Evolutionary conservation across 73 alveolate genomes (phyloP), one percentile per base, ranked within the genome.

Genomic region (Paramecium sonneborni): DNA sequence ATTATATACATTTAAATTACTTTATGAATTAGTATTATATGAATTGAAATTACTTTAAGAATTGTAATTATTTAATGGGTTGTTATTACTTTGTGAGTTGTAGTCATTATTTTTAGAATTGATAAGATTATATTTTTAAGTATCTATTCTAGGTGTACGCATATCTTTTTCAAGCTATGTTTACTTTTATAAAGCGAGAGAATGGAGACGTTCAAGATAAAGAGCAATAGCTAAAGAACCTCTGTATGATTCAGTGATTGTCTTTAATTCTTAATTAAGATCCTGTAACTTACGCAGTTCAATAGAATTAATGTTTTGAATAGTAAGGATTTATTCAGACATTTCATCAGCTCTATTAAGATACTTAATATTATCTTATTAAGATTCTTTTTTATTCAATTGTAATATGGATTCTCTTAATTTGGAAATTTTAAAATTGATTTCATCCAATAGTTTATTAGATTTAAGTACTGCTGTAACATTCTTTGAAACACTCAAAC

Each of bases 211-310:
- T 41, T 76, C 89, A 2, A 76, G 70, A 76, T 76, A 41, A 14
- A 76, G 52, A n/a, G 89, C 89, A 41, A 76, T 76, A 21, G 58
- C 68, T 8, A 76, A 23, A 39, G 89, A 76, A 9, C 89, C 89
- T 41, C 89, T 30, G 26, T 76, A 76, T 1, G 68, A 35, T 76
- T 76, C 89, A 23, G 89, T 76, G 0, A 76, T 30, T 20, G 89
- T 76, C 28, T 41, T 37, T 30, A 76, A 76, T 41, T 76, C 89
- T 32, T 76, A 24, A 41, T 76, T 76, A 11, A 76, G 28, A 32
- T 76, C 89, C 2, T 76, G n/a, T 43, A 58, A 58, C 21, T 58
- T 58, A 0, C 82, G 82, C 7, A 58, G 82, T 58, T 58, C 82
- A 58, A 58, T 58, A 20, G n/a, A 32, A 58, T 58, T 58, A 9